These are phyloP conservation scores for Apium graveolens DNA, from an alignment of 129 eudicot species.

Conservation along the genomic window DNA sequence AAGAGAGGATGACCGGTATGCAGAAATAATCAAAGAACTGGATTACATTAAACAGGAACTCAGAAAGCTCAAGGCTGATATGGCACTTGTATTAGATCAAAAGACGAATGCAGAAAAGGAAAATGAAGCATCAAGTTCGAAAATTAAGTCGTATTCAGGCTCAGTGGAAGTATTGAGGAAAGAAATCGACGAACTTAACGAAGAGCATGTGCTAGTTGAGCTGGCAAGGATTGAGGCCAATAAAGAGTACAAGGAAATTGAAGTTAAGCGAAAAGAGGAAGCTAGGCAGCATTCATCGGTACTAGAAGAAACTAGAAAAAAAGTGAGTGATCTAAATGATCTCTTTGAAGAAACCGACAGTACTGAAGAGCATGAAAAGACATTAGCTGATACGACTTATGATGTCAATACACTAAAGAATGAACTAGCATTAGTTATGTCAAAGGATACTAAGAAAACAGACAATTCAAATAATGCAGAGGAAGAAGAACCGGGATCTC, in stretches of 20 bases:
- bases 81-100: constrained; percentile 47
- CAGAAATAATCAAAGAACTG: constrained; percentile 47
- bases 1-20: constrained; percentile 26
- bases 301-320: constrained; percentile 46
- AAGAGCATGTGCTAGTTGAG: constrained; percentile 81
- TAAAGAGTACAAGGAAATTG: constrained; percentile 52
- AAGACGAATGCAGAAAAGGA: constrained; percentile 52
- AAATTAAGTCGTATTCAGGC: constrained; percentile 19
- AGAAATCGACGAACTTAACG: constrained; percentile 66
- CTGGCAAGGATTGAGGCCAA: constrained; percentile 81
- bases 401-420: constrained; percentile 35
- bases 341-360: constrained; percentile 34
- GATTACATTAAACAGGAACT: constrained; percentile 57
- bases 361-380: constrained; percentile 29
- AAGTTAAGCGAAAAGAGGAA: constrained; percentile 43
- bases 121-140: constrained; percentile 36
- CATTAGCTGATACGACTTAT: constrained; percentile 28
- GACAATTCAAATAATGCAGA: background rate
- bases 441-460: constrained; percentile 18
- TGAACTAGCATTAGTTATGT: constrained; percentile 41
- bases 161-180: constrained; percentile 41
- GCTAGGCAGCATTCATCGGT: constrained; percentile 25
- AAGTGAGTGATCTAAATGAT: constrained; percentile 26
- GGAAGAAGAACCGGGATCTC: constrained; percentile 9
- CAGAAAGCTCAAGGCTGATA: constrained; percentile 54